These are phyloP conservation scores for Cyclotella atomus DNA, from an alignment of 108 stramenopile genomes.

Conservation along the genomic window DNA sequence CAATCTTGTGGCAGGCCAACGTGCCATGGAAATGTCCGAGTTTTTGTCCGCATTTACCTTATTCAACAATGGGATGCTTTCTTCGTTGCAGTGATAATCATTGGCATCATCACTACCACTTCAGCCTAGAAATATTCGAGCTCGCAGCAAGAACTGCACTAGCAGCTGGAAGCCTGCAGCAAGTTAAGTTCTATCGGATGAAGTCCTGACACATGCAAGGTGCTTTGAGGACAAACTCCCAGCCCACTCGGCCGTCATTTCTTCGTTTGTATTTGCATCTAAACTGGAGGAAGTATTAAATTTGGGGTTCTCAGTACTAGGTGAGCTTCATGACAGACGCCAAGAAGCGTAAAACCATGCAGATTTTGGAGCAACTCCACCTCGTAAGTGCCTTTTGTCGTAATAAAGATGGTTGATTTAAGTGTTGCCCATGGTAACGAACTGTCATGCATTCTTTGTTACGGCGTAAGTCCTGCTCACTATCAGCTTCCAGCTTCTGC, in stretches of 20 bases:
- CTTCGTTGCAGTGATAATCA: neutral
- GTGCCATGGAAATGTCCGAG: neutral
- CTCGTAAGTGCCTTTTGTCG: neutral
- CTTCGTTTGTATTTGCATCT: neutral
- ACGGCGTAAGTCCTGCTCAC: too few relatives aligned
- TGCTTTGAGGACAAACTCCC: conserved; percentile 25
- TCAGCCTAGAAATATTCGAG: neutral
- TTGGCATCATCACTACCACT: neutral
- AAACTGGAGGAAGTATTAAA: neutral
- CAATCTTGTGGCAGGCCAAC: neutral
- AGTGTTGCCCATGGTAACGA: too few relatives aligned
- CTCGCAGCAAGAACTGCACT: neutral
- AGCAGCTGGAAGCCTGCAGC: neutral
- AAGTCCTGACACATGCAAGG: neutral
- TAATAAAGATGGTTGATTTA: too few relatives aligned
- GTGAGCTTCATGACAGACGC: conserved; percentile 11
- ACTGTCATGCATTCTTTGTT: too few relatives aligned
- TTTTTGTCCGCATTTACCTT: neutral
- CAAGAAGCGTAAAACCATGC: conserved; percentile 13
- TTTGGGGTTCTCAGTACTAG: neutral
- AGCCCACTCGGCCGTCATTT: neutral
- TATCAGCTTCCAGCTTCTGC: too few relatives aligned
- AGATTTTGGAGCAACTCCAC: neutral
- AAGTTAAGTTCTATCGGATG: neutral
- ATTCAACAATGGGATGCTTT: neutral